Conservation (phyloP, 306 rosid genomes). For the Inga laurina region DNA sequence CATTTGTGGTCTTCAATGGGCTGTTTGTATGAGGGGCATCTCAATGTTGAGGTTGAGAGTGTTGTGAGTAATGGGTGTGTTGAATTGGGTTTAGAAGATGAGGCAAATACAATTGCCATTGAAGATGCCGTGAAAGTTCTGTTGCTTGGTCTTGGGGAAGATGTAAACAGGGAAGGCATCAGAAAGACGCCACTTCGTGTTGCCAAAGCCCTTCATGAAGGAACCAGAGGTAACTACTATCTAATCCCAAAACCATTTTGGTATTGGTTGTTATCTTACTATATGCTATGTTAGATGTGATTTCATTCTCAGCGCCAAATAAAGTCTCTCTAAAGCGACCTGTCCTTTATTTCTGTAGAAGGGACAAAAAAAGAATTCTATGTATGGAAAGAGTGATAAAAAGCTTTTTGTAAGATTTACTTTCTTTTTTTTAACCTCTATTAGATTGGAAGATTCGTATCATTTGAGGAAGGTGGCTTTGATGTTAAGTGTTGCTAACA, state of each 20-base stretch:
- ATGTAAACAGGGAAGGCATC: slow-evolving; percentile 81
- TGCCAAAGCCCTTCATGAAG: slow-evolving; percentile 92
- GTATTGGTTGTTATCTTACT: background rate
- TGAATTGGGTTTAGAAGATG: slow-evolving; percentile 46
- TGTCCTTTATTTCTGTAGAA: background rate
- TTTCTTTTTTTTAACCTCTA: background rate
- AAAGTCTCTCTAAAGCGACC: background rate
- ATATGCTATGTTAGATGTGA: background rate
- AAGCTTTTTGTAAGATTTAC: background rate
- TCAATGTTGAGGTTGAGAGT: slow-evolving; percentile 61
- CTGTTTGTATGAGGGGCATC: slow-evolving; percentile 76
- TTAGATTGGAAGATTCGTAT: background rate
- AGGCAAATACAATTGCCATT: slow-evolving; percentile 53
- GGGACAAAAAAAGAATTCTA: background rate
- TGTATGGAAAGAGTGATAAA: background rate
- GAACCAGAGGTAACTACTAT: slow-evolving; percentile 73
- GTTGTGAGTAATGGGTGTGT: slow-evolving; percentile 45
- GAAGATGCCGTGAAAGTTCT: slow-evolving; percentile 83
- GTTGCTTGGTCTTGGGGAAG: slow-evolving; percentile 83
- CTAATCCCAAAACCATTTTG: background rate
- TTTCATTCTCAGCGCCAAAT: background rate
- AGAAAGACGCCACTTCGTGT: slow-evolving; percentile 89
- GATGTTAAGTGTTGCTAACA: background rate
- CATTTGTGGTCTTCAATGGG: slow-evolving; percentile 59
- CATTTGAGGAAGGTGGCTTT: background rate